Conservation (phyloP, 345 rosid genomes). For the Psidium guajava region DNA sequence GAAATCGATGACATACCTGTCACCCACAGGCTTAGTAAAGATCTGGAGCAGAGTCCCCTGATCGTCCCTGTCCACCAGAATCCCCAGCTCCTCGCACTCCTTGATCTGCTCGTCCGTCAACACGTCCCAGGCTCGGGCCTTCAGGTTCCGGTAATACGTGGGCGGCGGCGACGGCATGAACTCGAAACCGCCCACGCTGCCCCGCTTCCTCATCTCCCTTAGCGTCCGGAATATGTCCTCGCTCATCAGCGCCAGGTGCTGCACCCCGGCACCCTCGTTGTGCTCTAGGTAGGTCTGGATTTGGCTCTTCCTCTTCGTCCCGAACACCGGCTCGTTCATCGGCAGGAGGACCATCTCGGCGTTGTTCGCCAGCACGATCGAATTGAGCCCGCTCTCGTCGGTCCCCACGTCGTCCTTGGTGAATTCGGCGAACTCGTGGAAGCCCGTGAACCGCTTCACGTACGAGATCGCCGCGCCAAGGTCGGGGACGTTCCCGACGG, state of each 20-base stretch:
- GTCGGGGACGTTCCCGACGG: constrained; percentile 85
- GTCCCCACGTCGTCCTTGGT: constrained; percentile 95
- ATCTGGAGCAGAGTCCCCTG: constrained; percentile 94
- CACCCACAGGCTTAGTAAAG: constrained; percentile 92
- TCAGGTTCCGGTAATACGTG: constrained; percentile 65
- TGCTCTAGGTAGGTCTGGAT: constrained; percentile 89
- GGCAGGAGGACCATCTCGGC: constrained; percentile 74
- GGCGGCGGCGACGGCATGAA: constrained; percentile 96
- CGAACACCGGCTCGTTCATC: constrained; percentile 83
- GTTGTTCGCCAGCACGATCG: constrained; percentile 65
- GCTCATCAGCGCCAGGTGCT: constrained; percentile 68
- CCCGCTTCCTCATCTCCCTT: constrained; percentile 78
- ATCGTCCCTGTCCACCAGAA: constrained; percentile 90
- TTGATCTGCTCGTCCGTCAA: constrained; percentile 69
- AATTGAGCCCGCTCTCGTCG: constrained; percentile 75
- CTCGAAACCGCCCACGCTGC: constrained; percentile 78
- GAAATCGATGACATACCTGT: constrained; percentile 33
- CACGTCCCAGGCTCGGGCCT: constrained; percentile 64
- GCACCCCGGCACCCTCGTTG: constrained; percentile 84
- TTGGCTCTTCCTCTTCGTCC: constrained; percentile 91
- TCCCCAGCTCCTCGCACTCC: constrained; percentile 83
- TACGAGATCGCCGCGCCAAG: constrained; percentile 53
- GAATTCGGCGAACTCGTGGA: constrained; percentile 89
- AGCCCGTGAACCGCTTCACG: constrained; percentile 64
- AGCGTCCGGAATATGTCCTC: constrained; percentile 70